Conservation (phyloP, 2,329 filamentous ascomycete species). For the Fusarium piperis region DNA sequence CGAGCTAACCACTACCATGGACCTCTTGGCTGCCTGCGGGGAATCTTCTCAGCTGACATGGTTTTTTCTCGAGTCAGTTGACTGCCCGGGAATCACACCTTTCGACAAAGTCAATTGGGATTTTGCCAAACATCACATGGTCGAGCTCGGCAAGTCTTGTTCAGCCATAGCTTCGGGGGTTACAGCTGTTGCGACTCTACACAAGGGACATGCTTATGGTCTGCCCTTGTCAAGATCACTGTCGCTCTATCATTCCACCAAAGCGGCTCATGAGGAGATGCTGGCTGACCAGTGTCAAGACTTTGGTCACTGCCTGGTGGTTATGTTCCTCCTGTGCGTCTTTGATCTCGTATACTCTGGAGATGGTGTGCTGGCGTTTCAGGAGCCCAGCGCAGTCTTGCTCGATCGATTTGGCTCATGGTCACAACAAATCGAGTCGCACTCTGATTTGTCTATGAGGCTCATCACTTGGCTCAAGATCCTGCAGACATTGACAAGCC, state of each 20-base stretch:
- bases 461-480: not conserved
- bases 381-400: not conserved
- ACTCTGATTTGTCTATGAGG: not conserved
- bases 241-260: not conserved
- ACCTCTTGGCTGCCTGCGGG: conserved; percentile 15
- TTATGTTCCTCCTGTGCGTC: not conserved
- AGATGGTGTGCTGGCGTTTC: not conserved
- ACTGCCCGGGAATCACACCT: conserved; percentile 26
- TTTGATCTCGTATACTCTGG: not conserved
- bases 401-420: not conserved
- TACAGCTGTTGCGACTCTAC: not conserved
- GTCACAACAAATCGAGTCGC: not conserved
- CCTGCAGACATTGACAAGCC: not conserved
- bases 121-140: conserved; percentile 7
- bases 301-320: not conserved
- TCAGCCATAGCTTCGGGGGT: not conserved
- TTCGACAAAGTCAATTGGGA: conserved; percentile 32
- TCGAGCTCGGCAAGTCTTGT: not conserved
- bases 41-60: conserved; percentile 4
- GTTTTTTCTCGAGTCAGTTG: conserved; percentile 32
- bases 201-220: not conserved
- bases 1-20: conserved; percentile 34
- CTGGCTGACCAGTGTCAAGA: not conserved
- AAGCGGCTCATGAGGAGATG: not conserved
- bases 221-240: not conserved